Percentiles rank a stretch among this genome's conserved stretches.
Evolutionary conservation across 441 rosid genomes (phyloP).

Genomic region (Pelargonium cotyledonis): DNA sequence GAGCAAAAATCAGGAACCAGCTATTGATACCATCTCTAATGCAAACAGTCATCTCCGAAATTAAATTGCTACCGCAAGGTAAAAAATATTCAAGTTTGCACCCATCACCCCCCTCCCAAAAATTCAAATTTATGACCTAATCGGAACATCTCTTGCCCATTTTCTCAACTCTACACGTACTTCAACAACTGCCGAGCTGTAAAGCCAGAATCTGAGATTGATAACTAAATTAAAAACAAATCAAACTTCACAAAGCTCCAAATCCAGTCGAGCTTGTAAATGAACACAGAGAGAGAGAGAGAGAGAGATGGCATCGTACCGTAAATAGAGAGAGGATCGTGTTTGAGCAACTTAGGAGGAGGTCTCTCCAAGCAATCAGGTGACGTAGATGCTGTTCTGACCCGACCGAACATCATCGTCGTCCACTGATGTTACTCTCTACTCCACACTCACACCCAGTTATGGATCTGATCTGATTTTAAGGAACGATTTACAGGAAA

Average conservation of each 20-base stretch:
- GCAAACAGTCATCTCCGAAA: no score
- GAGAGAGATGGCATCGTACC: constrained; percentile 30
- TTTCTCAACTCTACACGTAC: no score
- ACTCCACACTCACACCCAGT: no score
- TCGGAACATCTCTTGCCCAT: no score
- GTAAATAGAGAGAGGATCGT: constrained; percentile 75
- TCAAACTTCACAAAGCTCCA: background rate
- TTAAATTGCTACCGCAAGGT: no score
- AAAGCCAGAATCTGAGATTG: no score
- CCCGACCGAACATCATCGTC: constrained; percentile 54
- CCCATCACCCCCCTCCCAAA: no score
- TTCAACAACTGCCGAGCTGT: no score
- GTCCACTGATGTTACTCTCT: background rate
- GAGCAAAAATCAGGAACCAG: background rate
- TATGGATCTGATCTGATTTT: no score
- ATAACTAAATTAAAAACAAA: background rate
- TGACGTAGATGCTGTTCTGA: constrained; percentile 61
- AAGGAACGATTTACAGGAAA: no score
- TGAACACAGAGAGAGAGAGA: background rate
- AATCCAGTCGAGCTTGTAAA: background rate
- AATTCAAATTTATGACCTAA: no score
- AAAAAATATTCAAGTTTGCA: no score
- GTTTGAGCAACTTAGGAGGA: constrained; percentile 65
- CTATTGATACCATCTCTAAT: background rate
- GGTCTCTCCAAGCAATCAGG: constrained; percentile 47